Evolutionary conservation across 2,329 filamentous ascomycete species (phyloP), one percentile per base, ranked within the genome.

Genomic region (Penicillium brevicompactum): DNA sequence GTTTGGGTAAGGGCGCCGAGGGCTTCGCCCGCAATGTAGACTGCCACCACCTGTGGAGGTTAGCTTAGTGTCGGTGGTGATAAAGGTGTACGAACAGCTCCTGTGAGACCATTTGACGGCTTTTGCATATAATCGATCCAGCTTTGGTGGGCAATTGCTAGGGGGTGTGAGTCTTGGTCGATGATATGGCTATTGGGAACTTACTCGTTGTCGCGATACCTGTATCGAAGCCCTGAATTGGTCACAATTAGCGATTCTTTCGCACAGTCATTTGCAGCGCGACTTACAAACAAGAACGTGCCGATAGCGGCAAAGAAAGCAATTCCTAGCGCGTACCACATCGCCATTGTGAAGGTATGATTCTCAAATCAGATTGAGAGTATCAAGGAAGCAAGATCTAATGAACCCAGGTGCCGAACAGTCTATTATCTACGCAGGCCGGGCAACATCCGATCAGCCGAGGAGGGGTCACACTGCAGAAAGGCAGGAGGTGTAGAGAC

Each of bases 11-110:
- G 56, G 14, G 83, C 81, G 1, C 84, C 83, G 5, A 80, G 68
- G 11, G 82, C 82, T 67, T 86, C 83, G 27, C 84, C 84, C 5
- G 83, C 83, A 56, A 86, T 84, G 61, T 85, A 86, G 3, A 84
- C 79, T 5, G 83, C 76, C 3, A 84, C 82, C 2, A 85, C 82
- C 72, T 78, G 48, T 2, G 5, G 8, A 27, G 5, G 37, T 58
- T 42, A 50, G 46, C 34, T 51, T 49, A 46, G 44, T 10, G 4
- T 24, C 37, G 9, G 18, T 27, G 3, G 2, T 4, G 13, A n/a
- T 34, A 5, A 11, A 13, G 32, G 11, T 27, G 44, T 30, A 65
- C 67, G 43, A 67, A 81, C 79, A 22, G 81, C 79, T 50, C 83
- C 83, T 2, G 82, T 85, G 14, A 85, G 66, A 4, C 77, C 82